phyloP scores from a whole-genome alignment of 441 rosid species.

The Euphorbia corollata region DNA sequence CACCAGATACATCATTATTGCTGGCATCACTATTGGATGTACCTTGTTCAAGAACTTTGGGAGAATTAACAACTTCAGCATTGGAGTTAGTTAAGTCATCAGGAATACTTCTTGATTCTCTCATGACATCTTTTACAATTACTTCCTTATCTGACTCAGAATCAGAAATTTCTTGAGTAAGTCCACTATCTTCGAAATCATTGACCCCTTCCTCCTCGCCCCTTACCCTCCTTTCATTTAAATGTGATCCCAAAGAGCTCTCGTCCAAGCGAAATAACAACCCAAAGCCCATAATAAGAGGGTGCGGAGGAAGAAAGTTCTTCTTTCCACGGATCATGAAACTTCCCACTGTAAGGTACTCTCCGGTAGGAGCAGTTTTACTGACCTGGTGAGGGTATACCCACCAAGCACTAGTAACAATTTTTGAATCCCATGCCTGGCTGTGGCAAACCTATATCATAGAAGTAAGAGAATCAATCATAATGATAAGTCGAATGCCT shows the following conservation, averaged over 20 bases:
- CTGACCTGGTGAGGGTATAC: conserved; percentile 95
- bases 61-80: conserved; percentile 24
- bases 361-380: conserved; percentile 97
- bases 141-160: conserved; percentile 52
- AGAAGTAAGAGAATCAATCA: conserved; percentile 15
- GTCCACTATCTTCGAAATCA: conserved; percentile 53
- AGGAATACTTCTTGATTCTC: conserved; percentile 15
- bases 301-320: conserved; percentile 94
- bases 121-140: conserved; percentile 23
- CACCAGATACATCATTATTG: conserved; percentile 26
- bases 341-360: conserved; percentile 95
- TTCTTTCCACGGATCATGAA: conserved; percentile 99
- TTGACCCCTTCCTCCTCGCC: conserved; percentile 82
- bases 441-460: conserved; percentile 83
- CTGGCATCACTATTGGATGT: conserved; percentile 24
- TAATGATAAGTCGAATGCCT: conserved; percentile 1
- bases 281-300: conserved; percentile 98
- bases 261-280: conserved; percentile 93
- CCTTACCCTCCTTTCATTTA: conserved; percentile 92
- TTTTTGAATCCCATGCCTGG: conserved; percentile 98
- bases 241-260: conserved; percentile 93
- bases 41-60: conserved; percentile 26
- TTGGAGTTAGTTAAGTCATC: conserved; percentile 15
- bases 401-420: conserved; percentile 99
- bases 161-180: conserved; percentile 39